Evolutionary conservation across 2,329 filamentous ascomycete genomes (phyloP), one percentile per base, ranked within the genome.

Genomic region (Whalleya microplaca): DNA sequence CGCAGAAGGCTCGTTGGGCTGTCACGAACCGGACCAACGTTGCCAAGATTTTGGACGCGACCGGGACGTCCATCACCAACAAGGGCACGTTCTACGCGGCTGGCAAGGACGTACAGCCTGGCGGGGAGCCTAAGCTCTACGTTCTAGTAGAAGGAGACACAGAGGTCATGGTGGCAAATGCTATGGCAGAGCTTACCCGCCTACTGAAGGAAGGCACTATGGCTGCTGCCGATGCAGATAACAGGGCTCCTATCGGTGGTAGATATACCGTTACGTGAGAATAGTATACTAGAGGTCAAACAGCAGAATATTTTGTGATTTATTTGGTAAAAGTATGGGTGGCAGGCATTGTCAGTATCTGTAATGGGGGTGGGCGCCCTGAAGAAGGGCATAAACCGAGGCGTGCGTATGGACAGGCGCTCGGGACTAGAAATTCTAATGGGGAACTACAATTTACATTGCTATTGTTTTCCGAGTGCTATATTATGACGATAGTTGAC

Each of bases 1-100:
- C 95, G 32, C 95, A 99, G 73, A 98, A 97, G 80, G 95, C 95
- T 62, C 86, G 95, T 66, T 99, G 95, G 95, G 94, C 92, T 10
- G 95, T 99, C 77, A 99, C 95, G 41, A 99, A 99, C 74, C 87
- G 95, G 63, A 98, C 95, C 37, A 99, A 99, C 69, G 95, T 99
- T 55, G 93, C 94, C 66, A 99, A 98, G 81, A 97, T 99, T 66
- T 83, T 99, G 63, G 95, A 99, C 70, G 85, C 91, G 9, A 97
- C 94, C 0, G 94, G 92, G 41, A 96, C 93, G 1, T 96, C 92
- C 6, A 99, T 99, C 72, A 99, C 95, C 0, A 97, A 92, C 44
- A 99, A 99, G 79, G 95, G 95, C 64, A 95, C 84, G 59, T 98
- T 92, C 73, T 98, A 98, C 68, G 75, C 88, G 1, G 70, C 86